phyloP scores from a whole-genome alignment of 2,329 filamentous ascomycete species.

The Colletotrichum kahawae region DNA sequence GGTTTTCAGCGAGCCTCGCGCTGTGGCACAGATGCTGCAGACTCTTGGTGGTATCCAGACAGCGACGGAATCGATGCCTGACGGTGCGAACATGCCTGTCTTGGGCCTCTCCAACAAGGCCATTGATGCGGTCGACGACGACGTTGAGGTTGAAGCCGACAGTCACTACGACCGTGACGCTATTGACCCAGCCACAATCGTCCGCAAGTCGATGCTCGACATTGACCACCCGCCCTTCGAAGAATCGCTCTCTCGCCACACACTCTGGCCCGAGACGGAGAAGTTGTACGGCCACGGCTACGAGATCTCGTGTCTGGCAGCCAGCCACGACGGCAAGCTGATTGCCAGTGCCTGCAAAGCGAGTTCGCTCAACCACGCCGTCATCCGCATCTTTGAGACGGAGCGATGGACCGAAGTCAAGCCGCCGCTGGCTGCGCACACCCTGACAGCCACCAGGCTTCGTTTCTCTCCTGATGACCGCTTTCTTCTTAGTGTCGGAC shows the following conservation, averaged over 20 bases:
- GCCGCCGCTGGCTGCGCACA: slow-evolving; percentile 83
- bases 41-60: slow-evolving; percentile 67
- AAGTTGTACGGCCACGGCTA: slow-evolving; percentile 98
- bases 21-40: slow-evolving; percentile 76
- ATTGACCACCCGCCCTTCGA: slow-evolving; percentile 82
- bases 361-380: slow-evolving; percentile 90
- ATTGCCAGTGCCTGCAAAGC: slow-evolving; percentile 94
- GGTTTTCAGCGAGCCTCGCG: slow-evolving; percentile 89
- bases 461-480: slow-evolving; percentile 78
- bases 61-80: slow-evolving; percentile 63
- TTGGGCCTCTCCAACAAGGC: slow-evolving; percentile 97
- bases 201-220: slow-evolving; percentile 67
- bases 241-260: slow-evolving; percentile 86
- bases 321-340: slow-evolving; percentile 74
- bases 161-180: slow-evolving; percentile 57
- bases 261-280: slow-evolving; percentile 93
- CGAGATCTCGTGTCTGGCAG: slow-evolving; percentile 88
- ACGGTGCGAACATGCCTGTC: slow-evolving; percentile 93
- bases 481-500: slow-evolving; percentile 83
- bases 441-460: slow-evolving; percentile 83
- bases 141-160: slow-evolving; percentile 47
- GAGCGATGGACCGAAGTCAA: slow-evolving; percentile 85
- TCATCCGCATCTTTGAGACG: slow-evolving; percentile 90
- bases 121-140: slow-evolving; percentile 64
- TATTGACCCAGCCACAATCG: slow-evolving; percentile 58